Evolutionary conservation across 2,329 filamentous ascomycete genomes (phyloP).

Genomic region (Beauveria bassiana): DNA sequence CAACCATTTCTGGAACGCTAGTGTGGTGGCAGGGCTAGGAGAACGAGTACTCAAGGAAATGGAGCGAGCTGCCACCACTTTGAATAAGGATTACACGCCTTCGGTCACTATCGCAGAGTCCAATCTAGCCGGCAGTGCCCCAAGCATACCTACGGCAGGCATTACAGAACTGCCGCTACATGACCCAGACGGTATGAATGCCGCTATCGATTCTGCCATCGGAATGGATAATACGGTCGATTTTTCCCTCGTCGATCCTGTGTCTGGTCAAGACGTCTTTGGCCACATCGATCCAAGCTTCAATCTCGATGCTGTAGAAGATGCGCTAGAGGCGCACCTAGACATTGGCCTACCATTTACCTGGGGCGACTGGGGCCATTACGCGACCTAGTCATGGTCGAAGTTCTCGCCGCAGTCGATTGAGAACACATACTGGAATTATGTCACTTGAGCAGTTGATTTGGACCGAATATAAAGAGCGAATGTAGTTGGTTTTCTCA

Average conservation of each 20-base stretch:
- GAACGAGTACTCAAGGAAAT: slow-evolving; percentile 49
- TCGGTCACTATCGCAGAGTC: slow-evolving; percentile 11
- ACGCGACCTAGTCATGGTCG: slow-evolving; percentile 18
- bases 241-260: slow-evolving; percentile 33
- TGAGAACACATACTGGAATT: not conserved
- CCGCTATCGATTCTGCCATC: slow-evolving; percentile 18
- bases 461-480: not conserved
- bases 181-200: slow-evolving; percentile 20
- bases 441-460: not conserved
- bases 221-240: slow-evolving; percentile 30
- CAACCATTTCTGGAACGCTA: slow-evolving; percentile 51
- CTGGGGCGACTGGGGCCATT: slow-evolving; percentile 39
- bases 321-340: slow-evolving; percentile 45
- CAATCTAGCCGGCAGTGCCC: not conserved
- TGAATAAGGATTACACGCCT: slow-evolving; percentile 30
- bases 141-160: slow-evolving; percentile 15
- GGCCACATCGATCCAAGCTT: slow-evolving; percentile 49
- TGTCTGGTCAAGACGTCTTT: slow-evolving; percentile 46
- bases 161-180: slow-evolving; percentile 16
- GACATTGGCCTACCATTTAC: slow-evolving; percentile 46
- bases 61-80: slow-evolving; percentile 42
- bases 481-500: slow-evolving; percentile 7
- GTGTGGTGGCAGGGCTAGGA: slow-evolving; percentile 46
- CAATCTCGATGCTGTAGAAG: slow-evolving; percentile 45
- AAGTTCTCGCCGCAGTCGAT: not conserved